Evolutionary conservation across 106 monocot species (phyloP).

Genomic region (Gastrodia elata): DNA sequence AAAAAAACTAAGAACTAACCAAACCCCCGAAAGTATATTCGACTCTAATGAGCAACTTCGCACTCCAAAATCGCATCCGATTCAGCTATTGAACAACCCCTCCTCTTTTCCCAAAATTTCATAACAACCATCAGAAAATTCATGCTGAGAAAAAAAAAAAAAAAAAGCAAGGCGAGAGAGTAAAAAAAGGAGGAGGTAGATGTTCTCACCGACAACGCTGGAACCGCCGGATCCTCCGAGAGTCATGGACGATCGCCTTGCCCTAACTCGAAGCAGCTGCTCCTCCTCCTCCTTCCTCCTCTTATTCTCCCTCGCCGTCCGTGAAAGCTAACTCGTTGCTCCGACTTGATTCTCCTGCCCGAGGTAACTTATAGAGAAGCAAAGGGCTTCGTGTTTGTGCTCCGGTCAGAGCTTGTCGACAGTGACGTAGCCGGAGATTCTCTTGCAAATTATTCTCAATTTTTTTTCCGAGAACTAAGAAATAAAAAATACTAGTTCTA

Average conservation of each 20-base stretch:
- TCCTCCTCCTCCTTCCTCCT: neutral
- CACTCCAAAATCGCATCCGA: neutral
- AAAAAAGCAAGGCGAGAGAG: neutral
- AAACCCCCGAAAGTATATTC: neutral
- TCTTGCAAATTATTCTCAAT: no score
- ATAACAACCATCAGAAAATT: neutral
- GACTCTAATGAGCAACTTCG: neutral
- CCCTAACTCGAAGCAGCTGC: neutral
- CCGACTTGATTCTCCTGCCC: neutral
- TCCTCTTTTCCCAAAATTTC: neutral
- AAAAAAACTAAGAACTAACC: neutral
- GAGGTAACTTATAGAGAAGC: no score
- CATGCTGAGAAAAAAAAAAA: no score
- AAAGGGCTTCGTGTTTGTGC: no score
- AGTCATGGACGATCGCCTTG: neutral
- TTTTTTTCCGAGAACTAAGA: no score
- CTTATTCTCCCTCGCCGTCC: neutral
- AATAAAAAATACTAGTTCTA: no score
- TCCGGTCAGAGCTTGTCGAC: neutral
- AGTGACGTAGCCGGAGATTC: neutral
- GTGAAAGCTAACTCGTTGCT: neutral
- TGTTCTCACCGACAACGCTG: neutral
- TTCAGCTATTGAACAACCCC: neutral
- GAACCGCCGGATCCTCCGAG: neutral
- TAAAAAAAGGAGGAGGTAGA: neutral